Conservation (phyloP, 768 basidiomycete species). For the Panus rudis region DNA sequence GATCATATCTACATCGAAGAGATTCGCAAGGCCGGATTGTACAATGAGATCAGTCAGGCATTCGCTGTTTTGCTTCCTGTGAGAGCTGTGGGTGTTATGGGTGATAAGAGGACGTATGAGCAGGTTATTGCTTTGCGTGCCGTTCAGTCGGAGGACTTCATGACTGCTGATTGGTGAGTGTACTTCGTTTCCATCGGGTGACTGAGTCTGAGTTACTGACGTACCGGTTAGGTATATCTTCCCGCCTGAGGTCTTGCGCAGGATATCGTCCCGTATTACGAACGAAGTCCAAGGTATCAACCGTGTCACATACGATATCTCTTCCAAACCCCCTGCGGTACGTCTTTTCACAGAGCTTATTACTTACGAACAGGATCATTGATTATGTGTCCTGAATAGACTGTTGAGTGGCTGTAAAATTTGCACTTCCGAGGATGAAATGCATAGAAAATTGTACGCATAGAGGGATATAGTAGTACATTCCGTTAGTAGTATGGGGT, state of each 20-base stretch:
- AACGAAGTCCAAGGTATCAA: conserved; percentile 98
- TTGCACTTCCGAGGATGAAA: background rate
- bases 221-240: conserved; percentile 80
- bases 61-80: conserved; percentile 96
- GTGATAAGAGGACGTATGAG: conserved; percentile 93
- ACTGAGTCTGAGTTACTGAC: conserved; percentile 6
- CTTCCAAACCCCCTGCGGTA: conserved; percentile 93
- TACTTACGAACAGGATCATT: background rate
- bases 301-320: conserved; percentile 93
- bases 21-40: conserved; percentile 87
- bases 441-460: background rate
- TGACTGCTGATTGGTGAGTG: conserved; percentile 97
- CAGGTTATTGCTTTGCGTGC: conserved; percentile 92
- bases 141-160: conserved; percentile 97
- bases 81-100: conserved; percentile 96
- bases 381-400: conserved; percentile 15
- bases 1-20: conserved; percentile 98
- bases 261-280: conserved; percentile 93
- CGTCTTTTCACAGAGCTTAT: too few relatives aligned
- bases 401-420: conserved; percentile 39
- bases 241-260: conserved; percentile 80
- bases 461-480: background rate
- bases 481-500: background rate
- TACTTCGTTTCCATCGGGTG: background rate
- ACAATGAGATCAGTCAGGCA: conserved; percentile 91